These are phyloP conservation scores for Sisymbrium irio DNA, from an alignment of 345 rosid genomes.

Conservation along the genomic window DNA sequence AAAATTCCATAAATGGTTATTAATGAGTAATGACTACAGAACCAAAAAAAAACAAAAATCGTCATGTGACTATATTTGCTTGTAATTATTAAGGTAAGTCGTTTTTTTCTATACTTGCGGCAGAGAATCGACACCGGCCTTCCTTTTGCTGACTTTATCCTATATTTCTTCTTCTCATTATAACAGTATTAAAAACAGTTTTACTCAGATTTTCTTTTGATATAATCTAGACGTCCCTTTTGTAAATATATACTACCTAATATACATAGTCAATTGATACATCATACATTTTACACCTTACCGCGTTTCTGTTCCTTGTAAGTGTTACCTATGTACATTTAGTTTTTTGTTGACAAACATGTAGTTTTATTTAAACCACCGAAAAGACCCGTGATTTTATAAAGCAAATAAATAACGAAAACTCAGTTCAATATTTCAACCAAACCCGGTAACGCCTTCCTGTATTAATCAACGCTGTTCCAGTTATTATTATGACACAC, in stretches of 20 bases:
- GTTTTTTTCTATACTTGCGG: constrained; percentile 20
- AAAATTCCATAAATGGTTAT: background rate
- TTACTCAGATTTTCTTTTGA: background rate
- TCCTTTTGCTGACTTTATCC: background rate
- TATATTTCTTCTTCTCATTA: background rate
- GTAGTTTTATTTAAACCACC: constrained; percentile 19
- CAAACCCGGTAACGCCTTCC: background rate
- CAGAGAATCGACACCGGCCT: constrained; percentile 27
- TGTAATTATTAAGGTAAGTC: background rate
- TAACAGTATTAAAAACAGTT: background rate
- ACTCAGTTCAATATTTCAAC: background rate
- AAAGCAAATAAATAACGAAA: background rate
- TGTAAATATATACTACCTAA: background rate
- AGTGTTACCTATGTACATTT: constrained; percentile 1
- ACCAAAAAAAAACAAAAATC: background rate
- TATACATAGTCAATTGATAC: background rate
- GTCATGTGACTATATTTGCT: constrained; percentile 15
- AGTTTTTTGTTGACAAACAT: too few species aligned
- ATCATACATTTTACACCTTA: background rate
- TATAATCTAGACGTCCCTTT: background rate
- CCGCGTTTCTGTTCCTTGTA: constrained; percentile 3
- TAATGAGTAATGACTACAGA: constrained; percentile 12
- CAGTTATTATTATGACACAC: background rate
- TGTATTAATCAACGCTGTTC: constrained; percentile 2
- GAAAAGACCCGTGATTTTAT: constrained; percentile 2